A percentile compares a stretch with the other conserved stretches of the same genome.
Evolutionary conservation across 2,329 filamentous ascomycete species (phyloP).

Genomic region (Westerdykella ornata): DNA sequence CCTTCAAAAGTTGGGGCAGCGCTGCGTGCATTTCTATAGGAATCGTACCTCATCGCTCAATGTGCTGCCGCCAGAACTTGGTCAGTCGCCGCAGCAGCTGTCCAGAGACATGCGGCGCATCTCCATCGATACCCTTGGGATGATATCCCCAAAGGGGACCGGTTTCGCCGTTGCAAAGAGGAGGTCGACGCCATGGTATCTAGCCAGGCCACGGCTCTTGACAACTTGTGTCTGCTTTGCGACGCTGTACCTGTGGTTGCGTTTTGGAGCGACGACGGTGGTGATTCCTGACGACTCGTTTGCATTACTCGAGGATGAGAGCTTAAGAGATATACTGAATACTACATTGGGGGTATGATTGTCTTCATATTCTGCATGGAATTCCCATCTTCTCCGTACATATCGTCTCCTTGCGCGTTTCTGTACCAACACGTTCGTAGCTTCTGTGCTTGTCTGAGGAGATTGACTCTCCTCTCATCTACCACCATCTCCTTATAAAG

Average conservation of each 20-base stretch:
- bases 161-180: slow-evolving; percentile 16
- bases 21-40: slow-evolving; percentile 1
- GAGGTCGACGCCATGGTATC: slow-evolving; percentile 14
- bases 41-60: slow-evolving; percentile 3
- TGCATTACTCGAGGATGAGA: slow-evolving; percentile 17
- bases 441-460: neutral
- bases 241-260: slow-evolving; percentile 18
- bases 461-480: neutral
- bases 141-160: slow-evolving; percentile 14
- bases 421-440: neutral
- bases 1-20: slow-evolving; percentile 5
- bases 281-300: slow-evolving; percentile 21
- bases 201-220: slow-evolving; percentile 18
- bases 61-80: slow-evolving; percentile 6
- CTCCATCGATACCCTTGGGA: slow-evolving; percentile 25
- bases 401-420: neutral
- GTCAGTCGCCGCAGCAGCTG: neutral
- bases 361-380: neutral
- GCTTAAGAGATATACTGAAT: slow-evolving; percentile 22
- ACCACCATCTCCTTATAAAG: neutral
- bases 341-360: slow-evolving; percentile 22
- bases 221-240: slow-evolving; percentile 19
- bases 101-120: slow-evolving; percentile 20
- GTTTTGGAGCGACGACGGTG: slow-evolving; percentile 9
- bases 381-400: neutral